Conservation (phyloP, 805 yeast species). For the Wickerhamomyces pijperi region DNA sequence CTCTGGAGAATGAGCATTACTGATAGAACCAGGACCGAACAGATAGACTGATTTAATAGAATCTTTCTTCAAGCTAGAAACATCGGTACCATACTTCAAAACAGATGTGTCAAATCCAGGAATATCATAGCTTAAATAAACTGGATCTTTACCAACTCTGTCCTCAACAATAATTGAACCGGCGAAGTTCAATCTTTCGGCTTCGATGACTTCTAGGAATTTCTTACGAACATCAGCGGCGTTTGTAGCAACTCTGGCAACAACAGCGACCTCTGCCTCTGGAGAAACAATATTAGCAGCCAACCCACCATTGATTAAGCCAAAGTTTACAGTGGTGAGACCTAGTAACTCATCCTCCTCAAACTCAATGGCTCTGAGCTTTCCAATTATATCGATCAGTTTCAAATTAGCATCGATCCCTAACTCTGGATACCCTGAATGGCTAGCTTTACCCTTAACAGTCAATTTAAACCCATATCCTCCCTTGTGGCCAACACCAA, state of each 20-base stretch:
- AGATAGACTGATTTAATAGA: conserved; percentile 29
- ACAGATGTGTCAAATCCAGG: conserved; percentile 51
- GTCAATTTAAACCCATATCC: conserved; percentile 28
- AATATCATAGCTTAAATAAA: conserved; percentile 37
- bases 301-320: conserved; percentile 46
- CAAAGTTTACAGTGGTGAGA: conserved; percentile 50
- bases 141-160: conserved; percentile 24
- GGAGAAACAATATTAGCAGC: conserved; percentile 63
- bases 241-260: conserved; percentile 45
- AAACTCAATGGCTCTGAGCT: conserved; percentile 29
- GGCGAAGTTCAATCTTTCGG: conserved; percentile 17
- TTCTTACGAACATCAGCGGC: conserved; percentile 24
- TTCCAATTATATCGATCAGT: conserved; percentile 37
- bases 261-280: conserved; percentile 33
- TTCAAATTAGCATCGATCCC: conserved; percentile 55
- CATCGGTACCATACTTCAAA: conserved; percentile 42
- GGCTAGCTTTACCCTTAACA: conserved; percentile 47
- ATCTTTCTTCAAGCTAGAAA: conserved; percentile 28
- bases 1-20: conserved; percentile 47
- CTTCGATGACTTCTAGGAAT: conserved; percentile 20
- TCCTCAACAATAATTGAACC: conserved; percentile 12
- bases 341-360: conserved; percentile 48
- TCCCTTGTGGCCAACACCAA: conserved; percentile 67
- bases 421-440: conserved; percentile 60
- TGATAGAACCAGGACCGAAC: conserved; percentile 59